Evolutionary conservation across 306 rosid species (phyloP).

Genomic region (Quercus agrifolia): DNA sequence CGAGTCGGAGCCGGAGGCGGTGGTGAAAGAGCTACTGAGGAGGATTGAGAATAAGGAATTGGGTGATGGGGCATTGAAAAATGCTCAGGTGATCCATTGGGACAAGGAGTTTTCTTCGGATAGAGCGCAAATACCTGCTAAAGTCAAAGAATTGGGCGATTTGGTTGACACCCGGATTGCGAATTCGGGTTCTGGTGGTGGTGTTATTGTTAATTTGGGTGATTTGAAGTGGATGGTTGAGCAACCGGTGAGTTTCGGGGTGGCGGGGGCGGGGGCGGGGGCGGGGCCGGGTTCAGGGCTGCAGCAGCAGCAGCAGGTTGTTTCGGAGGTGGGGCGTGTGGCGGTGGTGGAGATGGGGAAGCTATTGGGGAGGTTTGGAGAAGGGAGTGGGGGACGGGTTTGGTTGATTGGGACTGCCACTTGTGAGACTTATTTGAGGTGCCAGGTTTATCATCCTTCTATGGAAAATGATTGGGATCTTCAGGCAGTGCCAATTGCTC

Average conservation of each 20-base stretch:
- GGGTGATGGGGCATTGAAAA: constrained; percentile 45
- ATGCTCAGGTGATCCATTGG: constrained; percentile 58
- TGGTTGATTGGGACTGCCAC: constrained; percentile 97
- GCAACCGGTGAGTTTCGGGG: constrained; percentile 49
- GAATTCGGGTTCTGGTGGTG: constrained; percentile 27
- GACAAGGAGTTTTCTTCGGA: constrained; percentile 74
- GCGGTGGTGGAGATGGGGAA: constrained; percentile 79
- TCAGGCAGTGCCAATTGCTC: constrained; percentile 84
- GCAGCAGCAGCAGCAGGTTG: constrained; percentile 49
- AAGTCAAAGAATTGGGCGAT: constrained; percentile 59
- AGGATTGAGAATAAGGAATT: constrained; percentile 66
- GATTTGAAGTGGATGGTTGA: constrained; percentile 95
- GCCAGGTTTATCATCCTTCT: constrained; percentile 98
- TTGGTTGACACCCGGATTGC: constrained; percentile 54
- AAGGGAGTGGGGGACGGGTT: constrained; percentile 45
- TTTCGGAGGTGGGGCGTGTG: constrained; percentile 67
- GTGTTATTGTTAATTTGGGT: constrained; percentile 74
- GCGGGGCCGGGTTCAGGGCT: constrained; percentile 36
- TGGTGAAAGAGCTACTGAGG: constrained; percentile 63
- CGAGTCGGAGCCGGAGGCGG: constrained; percentile 83
- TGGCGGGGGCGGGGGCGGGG: constrained; percentile 33
- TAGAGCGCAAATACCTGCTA: constrained; percentile 41
- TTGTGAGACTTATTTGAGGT: constrained; percentile 94
- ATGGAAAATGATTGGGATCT: constrained; percentile 99
- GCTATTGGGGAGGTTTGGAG: constrained; percentile 58